Base-by-base conservation (phyloP, 2,329 filamentous ascomycete species). In the Trichothecium roseum region DNA sequence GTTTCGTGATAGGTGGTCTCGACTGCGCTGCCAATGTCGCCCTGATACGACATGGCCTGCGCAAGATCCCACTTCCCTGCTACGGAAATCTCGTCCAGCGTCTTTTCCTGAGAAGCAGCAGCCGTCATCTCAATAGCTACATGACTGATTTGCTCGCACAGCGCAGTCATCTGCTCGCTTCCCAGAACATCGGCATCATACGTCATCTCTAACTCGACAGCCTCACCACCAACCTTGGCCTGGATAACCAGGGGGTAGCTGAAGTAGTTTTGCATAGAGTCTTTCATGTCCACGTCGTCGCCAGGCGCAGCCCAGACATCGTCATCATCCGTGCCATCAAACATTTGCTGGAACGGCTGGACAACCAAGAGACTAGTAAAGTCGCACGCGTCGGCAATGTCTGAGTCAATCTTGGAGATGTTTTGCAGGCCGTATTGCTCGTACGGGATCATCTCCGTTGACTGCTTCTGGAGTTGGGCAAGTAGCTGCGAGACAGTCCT, bases 401-500 rank as follows among this genome's bases (percentile, higher is more conserved):
- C 36, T 7, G 38, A 15, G 33, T 30, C 37, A 5, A 45, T 26
- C 28, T 38, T 39, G 5, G 33, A 15, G 22, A 49, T 46, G 24
- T 42, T 39, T 16, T 44, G 46, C 12, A 50, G 40, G 13, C 47
- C 47, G 5, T 26, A 37, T 9, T 46, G 43, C 30, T 46, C 40
- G 24, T 37, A 39, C 1, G 39, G 38, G 12, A 45, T 37, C 38
- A 45, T 42, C 13, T 41, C 29, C 5, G 32, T 12, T 5, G 26
- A 29, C 28, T 47, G 40, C 12, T 22, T 30, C 18, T 42, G 37
- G 10, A 42, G 18, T 4, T 28, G 14, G 13, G 24, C 12, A n/a
- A 42, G 29, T 18, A 36, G 35, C 14, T 42, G 28, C 14, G 37
- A 30, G 8, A 44, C 38, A 20, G 31, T 36, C 24, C 36, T 29